Conservation (phyloP, 768 basidiomycete species). For the Hebeloma cylindrosporum region DNA sequence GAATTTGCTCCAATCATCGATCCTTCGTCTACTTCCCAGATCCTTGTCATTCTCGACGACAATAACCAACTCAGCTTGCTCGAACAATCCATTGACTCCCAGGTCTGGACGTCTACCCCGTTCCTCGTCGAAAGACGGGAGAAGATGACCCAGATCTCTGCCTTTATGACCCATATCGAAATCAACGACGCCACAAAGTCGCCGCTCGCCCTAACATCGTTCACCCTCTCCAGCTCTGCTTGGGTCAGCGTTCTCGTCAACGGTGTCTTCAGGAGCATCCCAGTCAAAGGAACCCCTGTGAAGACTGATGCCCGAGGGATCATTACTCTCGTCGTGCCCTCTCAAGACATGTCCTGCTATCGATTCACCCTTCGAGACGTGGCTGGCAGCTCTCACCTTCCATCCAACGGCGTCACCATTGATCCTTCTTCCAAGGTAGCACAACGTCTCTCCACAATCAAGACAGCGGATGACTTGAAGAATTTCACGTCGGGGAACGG, state of each 20-base stretch:
- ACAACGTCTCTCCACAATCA: background rate
- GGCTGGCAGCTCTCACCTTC: background rate
- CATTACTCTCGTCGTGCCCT: background rate
- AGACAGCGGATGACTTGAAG: background rate
- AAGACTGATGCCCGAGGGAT: background rate
- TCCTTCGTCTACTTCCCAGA: background rate
- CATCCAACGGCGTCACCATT: background rate
- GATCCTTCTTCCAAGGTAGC: background rate
- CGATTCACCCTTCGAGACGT: background rate
- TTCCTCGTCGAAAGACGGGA: background rate
- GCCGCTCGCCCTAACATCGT: background rate
- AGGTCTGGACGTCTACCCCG: background rate
- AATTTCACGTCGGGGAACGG: background rate
- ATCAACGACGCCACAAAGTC: background rate
- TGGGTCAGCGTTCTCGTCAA: conserved; percentile 1
- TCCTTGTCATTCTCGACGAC: background rate
- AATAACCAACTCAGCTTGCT: background rate
- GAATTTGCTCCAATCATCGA: conserved; percentile 1
- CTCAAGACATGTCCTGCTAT: conserved; percentile 1
- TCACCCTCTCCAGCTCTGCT: background rate
- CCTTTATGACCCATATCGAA: conserved; percentile 2
- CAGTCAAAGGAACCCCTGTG: background rate
- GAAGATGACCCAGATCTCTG: background rate
- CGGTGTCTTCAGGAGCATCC: background rate
- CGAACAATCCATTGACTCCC: background rate